These are phyloP conservation scores for Aspergillus sclerotialis DNA, from an alignment of 2,329 filamentous ascomycete species.

Conservation along the genomic window DNA sequence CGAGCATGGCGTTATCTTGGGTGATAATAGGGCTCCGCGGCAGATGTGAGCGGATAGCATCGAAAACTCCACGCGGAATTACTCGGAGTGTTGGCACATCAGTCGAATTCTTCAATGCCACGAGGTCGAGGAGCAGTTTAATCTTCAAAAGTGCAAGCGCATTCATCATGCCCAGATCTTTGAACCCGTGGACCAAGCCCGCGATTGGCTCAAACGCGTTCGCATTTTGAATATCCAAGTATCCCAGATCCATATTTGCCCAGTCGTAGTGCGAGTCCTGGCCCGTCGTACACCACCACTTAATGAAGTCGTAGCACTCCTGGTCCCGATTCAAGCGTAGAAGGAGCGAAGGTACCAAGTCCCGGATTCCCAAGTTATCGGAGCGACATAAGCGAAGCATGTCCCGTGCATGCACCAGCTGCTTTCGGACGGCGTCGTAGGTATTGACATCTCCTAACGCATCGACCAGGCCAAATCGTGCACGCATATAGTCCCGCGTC, in stretches of 20 bases:
- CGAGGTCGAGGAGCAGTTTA: slow-evolving; percentile 26
- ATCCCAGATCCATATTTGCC: slow-evolving; percentile 26
- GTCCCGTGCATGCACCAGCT: slow-evolving; percentile 36
- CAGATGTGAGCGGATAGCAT: slow-evolving; percentile 15
- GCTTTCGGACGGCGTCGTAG: slow-evolving; percentile 27
- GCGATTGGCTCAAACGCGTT: slow-evolving; percentile 36
- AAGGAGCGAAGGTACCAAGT: slow-evolving; percentile 35
- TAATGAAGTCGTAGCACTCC: slow-evolving; percentile 46
- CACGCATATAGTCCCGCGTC: slow-evolving; percentile 42
- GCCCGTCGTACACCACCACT: slow-evolving; percentile 35
- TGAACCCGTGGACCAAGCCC: slow-evolving; percentile 6
- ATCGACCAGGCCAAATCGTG: slow-evolving; percentile 26
- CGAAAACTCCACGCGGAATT: slow-evolving; percentile 21
- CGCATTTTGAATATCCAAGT: slow-evolving; percentile 31
- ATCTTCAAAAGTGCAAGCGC: slow-evolving; percentile 31
- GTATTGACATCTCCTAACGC: slow-evolving; percentile 28
- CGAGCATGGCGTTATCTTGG: slow-evolving; percentile 11
- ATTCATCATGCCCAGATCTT: slow-evolving; percentile 11
- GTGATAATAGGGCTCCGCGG: slow-evolving; percentile 16
- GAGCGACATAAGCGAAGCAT: slow-evolving; percentile 40
- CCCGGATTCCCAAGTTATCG: slow-evolving; percentile 41
- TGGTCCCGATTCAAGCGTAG: slow-evolving; percentile 45
- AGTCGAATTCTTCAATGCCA: slow-evolving; percentile 15
- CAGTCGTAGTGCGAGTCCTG: slow-evolving; percentile 27
- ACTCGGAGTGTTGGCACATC: slow-evolving; percentile 6